Conservation (phyloP, 768 basidiomycete species). For the Tylopilus plumbeoviolaceoides region DNA sequence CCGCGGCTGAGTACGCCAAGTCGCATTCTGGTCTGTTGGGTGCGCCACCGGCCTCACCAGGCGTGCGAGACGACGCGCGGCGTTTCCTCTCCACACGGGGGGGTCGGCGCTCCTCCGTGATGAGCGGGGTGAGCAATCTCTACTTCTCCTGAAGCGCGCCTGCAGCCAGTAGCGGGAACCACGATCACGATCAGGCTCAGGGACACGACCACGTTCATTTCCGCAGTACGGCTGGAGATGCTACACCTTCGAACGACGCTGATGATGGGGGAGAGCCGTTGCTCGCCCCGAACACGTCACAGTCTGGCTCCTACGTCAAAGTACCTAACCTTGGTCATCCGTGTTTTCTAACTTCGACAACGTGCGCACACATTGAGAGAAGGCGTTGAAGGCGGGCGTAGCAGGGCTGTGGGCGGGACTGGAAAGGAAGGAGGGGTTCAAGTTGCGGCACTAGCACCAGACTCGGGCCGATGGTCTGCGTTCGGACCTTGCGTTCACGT, state of each 20-base stretch:
- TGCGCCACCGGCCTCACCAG: constrained; percentile 8
- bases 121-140: constrained; percentile 31
- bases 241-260: constrained; percentile 9
- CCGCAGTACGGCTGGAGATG: constrained; percentile 4
- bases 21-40: constrained; percentile 21
- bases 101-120: constrained; percentile 23
- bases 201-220: constrained; percentile 9
- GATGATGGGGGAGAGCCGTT: constrained; percentile 1
- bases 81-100: constrained; percentile 19
- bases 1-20: constrained; percentile 40
- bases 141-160: constrained; percentile 54
- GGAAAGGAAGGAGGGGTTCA: no score
- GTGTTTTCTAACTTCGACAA: background rate
- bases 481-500: no score
- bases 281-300: constrained; percentile 4
- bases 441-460: no score
- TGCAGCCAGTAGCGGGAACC: constrained; percentile 26
- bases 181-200: constrained; percentile 7
- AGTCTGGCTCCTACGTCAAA: constrained; percentile 45
- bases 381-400: no score
- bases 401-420: no score
- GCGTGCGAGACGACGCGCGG: constrained; percentile 5
- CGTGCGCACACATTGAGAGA: no score
- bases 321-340: constrained; percentile 31
- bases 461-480: no score